Conservation (phyloP, 1,284 basidiomycete genomes). For the Puccinia novopanici region DNA sequence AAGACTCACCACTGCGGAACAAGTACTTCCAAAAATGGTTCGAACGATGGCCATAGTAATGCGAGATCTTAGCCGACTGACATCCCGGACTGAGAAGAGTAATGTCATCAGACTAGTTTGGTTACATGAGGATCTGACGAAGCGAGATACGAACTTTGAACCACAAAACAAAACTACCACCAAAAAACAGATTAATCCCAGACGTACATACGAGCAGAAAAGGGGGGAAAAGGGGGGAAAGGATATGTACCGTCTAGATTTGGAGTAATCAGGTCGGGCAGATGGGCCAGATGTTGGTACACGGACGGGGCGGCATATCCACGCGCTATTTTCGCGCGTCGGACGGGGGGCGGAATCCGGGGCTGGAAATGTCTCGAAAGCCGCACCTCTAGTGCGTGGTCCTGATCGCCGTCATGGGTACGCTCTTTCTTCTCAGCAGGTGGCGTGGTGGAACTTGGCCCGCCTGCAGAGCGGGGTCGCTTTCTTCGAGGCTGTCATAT, state of each 20-base stretch:
- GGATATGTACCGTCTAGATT: constrained; percentile 4
- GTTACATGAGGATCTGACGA: not conserved
- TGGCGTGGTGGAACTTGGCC: too few species aligned
- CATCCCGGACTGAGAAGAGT: constrained; percentile 11
- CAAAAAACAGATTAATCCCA: not conserved
- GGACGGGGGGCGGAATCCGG: not conserved
- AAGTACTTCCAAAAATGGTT: constrained; percentile 21
- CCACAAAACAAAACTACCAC: constrained; percentile 12
- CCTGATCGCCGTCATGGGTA: not conserved
- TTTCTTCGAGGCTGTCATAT: too few species aligned
- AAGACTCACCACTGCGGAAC: constrained; percentile 10
- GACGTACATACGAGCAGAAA: not conserved
- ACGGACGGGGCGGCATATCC: constrained; percentile 11
- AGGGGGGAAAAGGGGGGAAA: not conserved
- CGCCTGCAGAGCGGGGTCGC: too few species aligned
- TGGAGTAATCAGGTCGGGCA: not conserved
- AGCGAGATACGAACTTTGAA: constrained; percentile 11
- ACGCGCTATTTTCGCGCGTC: not conserved
- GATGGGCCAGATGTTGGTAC: constrained; percentile 1
- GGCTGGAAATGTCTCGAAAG: not conserved
- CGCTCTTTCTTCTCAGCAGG: not conserved
- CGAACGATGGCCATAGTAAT: constrained; percentile 25
- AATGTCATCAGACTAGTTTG: not conserved
- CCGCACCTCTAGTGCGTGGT: not conserved
- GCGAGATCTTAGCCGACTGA: constrained; percentile 12